Conservation (phyloP, 148 eudicot genomes). For the Cornus suecica region DNA sequence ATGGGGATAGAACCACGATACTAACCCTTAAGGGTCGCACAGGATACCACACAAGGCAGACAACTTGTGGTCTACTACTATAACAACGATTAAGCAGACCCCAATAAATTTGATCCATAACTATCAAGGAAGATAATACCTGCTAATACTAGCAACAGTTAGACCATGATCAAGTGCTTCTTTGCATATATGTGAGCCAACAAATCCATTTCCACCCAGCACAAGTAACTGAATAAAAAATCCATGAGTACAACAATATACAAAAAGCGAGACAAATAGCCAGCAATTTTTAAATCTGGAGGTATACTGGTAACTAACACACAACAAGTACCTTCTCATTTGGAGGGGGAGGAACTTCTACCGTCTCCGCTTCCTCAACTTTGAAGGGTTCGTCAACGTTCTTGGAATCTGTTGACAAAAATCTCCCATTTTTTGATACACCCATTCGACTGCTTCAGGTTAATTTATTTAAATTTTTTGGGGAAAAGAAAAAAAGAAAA, state of each 20-base stretch:
- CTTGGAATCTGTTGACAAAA: slow-evolving; percentile 40
- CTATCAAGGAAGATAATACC: slow-evolving; percentile 34
- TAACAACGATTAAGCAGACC: background rate
- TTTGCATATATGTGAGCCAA: slow-evolving; percentile 80
- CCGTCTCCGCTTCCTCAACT: slow-evolving; percentile 69
- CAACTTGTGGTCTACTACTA: background rate
- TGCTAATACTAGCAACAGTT: slow-evolving; percentile 78
- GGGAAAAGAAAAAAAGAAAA: no score
- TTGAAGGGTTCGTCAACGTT: slow-evolving; percentile 32
- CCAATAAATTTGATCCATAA: background rate
- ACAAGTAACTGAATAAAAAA: slow-evolving; percentile 57
- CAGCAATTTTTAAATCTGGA: background rate
- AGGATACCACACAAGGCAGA: no score
- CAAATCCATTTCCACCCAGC: slow-evolving; percentile 84
- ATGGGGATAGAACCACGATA: no score
- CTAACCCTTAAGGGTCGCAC: no score
- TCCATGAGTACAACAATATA: background rate
- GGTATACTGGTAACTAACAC: background rate
- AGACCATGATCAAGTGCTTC: slow-evolving; percentile 65
- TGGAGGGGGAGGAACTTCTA: slow-evolving; percentile 48
- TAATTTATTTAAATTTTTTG: no score
- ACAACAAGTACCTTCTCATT: slow-evolving; percentile 53
- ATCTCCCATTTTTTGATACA: slow-evolving; percentile 38
- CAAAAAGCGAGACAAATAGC: background rate
- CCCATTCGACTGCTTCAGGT: slow-evolving; percentile 26